A percentile compares a stretch with the other conserved stretches of the same genome.
These are phyloP conservation scores for Cytospora leucostoma DNA, from an alignment of 2,329 filamentous ascomycete genomes.

Conservation along the genomic window DNA sequence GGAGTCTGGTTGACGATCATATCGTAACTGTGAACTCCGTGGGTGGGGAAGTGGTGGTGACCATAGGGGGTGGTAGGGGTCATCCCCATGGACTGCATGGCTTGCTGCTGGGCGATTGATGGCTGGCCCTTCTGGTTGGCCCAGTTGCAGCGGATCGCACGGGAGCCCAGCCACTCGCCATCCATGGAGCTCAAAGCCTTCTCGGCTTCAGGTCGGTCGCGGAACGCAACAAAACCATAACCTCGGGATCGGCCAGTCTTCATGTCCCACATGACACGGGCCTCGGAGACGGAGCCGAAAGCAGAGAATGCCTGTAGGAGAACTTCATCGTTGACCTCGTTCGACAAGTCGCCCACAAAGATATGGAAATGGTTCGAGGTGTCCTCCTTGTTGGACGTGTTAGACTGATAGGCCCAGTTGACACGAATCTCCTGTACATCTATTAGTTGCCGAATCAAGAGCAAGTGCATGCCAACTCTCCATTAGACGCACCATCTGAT, in stretches of 20 bases:
- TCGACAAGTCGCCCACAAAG: constrained; percentile 95
- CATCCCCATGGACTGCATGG: constrained; percentile 97
- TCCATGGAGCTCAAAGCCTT: constrained; percentile 98
- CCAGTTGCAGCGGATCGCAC: constrained; percentile 99
- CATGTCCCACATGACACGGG: constrained; percentile 99
- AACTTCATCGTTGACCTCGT: constrained; percentile 97
- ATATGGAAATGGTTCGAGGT: constrained; percentile 99
- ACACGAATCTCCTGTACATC: constrained; percentile 84
- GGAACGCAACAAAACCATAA: constrained; percentile 97
- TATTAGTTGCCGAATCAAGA: constrained; percentile 11
- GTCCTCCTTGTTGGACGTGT: constrained; percentile 91
- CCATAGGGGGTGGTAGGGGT: constrained; percentile 95
- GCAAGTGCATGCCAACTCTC: not conserved
- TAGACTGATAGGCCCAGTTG: constrained; percentile 99
- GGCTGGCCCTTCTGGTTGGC: constrained; percentile 99
- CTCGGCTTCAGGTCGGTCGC: constrained; percentile 89
- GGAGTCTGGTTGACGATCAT: constrained; percentile 96
- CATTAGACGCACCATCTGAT: constrained; percentile 75
- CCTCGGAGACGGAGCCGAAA: constrained; percentile 94
- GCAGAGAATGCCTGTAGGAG: constrained; percentile 92
- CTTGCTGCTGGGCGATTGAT: constrained; percentile 95
- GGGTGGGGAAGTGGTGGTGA: constrained; percentile 96
- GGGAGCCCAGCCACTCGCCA: constrained; percentile 96
- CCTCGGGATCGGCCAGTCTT: constrained; percentile 97
- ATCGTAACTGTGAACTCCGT: constrained; percentile 95